Percentiles rank a stretch among this genome's conserved stretches.
These are phyloP conservation scores for Onygenales sp. DNA, from an alignment of 2,329 filamentous ascomycete genomes.

Conservation along the genomic window DNA sequence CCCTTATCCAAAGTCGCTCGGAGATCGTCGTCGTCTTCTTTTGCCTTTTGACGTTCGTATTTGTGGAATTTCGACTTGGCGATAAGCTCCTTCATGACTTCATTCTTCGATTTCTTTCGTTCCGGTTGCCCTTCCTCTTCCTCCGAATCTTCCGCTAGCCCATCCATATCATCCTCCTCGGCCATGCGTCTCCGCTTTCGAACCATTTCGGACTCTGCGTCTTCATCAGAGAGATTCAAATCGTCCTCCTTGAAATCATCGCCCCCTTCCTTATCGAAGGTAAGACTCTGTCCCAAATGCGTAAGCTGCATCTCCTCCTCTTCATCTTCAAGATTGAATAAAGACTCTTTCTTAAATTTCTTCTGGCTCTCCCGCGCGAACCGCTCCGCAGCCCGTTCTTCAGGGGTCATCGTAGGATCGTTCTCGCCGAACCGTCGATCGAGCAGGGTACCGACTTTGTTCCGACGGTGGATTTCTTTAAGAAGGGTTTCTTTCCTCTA, in stretches of 20 bases:
- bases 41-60: slow-evolving; percentile 82
- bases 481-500: slow-evolving; percentile 72
- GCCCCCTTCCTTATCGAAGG: slow-evolving; percentile 44
- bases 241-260: slow-evolving; percentile 80
- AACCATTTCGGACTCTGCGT: slow-evolving; percentile 49
- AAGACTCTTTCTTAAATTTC: slow-evolving; percentile 62
- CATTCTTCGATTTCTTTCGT: slow-evolving; percentile 86
- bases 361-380: slow-evolving; percentile 82
- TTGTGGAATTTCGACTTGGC: slow-evolving; percentile 95
- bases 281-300: slow-evolving; percentile 69
- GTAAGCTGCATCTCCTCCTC: slow-evolving; percentile 63
- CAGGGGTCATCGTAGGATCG: slow-evolving; percentile 84
- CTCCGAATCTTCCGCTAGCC: slow-evolving; percentile 22
- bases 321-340: slow-evolving; percentile 87
- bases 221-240: slow-evolving; percentile 48
- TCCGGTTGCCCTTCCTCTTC: slow-evolving; percentile 56
- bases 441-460: slow-evolving; percentile 85
- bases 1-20: slow-evolving; percentile 77
- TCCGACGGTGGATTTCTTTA: slow-evolving; percentile 79
- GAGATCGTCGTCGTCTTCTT: slow-evolving; percentile 87
- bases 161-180: slow-evolving; percentile 32
- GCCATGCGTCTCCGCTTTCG: slow-evolving; percentile 41
- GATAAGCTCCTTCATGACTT: slow-evolving; percentile 96
- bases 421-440: slow-evolving; percentile 94
- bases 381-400: slow-evolving; percentile 83